Evolutionary conservation across 208 protist genomes (phyloP), one percentile per base, ranked within the genome.

Genomic region (Leishmania lainsoni): DNA sequence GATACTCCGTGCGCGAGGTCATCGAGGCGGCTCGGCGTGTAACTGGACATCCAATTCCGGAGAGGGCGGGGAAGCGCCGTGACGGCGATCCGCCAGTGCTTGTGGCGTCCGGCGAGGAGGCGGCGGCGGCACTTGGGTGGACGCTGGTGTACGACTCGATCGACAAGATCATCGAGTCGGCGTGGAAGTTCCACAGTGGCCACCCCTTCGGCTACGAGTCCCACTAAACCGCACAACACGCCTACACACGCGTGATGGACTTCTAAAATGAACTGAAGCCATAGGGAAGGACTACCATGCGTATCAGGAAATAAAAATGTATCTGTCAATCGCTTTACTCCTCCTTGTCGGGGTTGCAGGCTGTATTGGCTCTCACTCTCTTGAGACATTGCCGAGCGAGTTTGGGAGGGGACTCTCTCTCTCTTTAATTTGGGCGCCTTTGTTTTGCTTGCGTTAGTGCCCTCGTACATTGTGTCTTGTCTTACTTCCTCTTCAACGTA

Each of bases 1-100:
- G 98, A 49, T 96, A 95, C 81, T 98, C 96, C 16, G 99, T 99
- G 22, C 87, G 98, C 20, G 97, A 99, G 80, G 98, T 99, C 81
- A 91, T 99, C 54, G 81, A 92, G 69, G 96, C 98, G 54, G 93
- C 98, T 32, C 89, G 97, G 29, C 91, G 92, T 48, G 98, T 98
- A 2, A 96, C 91, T 20, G 97, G 98, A 0, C 94, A 96, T 59
- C 82, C 93, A 3, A 97, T 99, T 78, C 89, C 95, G 0, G 95
- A 90, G 66, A 89, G 92, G 79, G 92, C 94, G 84, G 87, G 86
- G 68, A 75, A 86, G 42, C 91, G 92, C 22, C 91, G 94, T 22
- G 81, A 83, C 32, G 94, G 94, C 9, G 94, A 97, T 71, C 91
- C 90, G 71, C 87, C 93, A 22, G 87, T 92, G 68, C 89, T 96